phyloP scores from a whole-genome alignment of 2,329 filamentous ascomycete species.

The Trichoderma aggressivum region DNA sequence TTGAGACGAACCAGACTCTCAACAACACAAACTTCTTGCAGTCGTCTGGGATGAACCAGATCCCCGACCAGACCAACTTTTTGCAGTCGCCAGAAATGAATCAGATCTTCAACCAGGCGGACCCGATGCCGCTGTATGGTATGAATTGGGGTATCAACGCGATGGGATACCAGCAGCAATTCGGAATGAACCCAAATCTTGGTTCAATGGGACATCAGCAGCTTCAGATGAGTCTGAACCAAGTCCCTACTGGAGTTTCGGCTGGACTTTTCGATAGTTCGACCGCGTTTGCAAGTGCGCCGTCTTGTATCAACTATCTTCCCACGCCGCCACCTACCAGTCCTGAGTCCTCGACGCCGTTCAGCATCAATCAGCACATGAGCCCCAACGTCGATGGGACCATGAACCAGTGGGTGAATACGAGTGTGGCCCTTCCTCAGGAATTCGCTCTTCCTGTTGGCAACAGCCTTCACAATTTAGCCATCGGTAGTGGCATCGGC shows the following conservation, averaged over 20 bases:
- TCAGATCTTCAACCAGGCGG: not conserved
- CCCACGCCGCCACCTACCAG: not conserved
- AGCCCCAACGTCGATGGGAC: not conserved
- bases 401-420: not conserved
- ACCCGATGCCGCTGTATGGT: not conserved
- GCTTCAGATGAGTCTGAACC: not conserved
- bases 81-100: not conserved
- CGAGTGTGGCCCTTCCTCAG: not conserved
- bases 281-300: not conserved
- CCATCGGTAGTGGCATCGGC: not conserved
- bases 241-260: not conserved
- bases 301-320: not conserved
- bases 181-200: not conserved
- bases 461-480: not conserved
- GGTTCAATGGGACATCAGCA: not conserved
- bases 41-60: not conserved
- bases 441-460: not conserved
- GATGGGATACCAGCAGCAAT: not conserved
- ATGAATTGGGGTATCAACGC: not conserved
- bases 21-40: no score
- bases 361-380: not conserved
- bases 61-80: not conserved
- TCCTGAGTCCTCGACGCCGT: not conserved
- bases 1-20: not conserved
- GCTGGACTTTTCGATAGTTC: not conserved